Conservation (phyloP, 768 basidiomycete species). For the Nidula microcarpa region DNA sequence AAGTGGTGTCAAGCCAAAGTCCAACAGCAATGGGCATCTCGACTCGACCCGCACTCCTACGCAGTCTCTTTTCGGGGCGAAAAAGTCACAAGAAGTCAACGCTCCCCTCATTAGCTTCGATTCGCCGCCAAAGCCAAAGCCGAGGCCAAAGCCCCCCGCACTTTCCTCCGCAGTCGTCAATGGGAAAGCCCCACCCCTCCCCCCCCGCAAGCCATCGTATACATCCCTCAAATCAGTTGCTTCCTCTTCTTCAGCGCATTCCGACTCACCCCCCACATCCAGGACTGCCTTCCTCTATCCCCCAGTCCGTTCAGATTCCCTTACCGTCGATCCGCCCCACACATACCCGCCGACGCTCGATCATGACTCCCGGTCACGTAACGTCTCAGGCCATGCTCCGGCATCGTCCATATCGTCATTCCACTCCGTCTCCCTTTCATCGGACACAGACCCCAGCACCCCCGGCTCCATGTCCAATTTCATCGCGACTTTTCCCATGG, state of each 20-base stretch:
- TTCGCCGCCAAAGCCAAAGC: slow-evolving; percentile 37
- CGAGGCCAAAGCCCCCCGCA: slow-evolving; percentile 18
- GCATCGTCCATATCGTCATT: slow-evolving; percentile 80
- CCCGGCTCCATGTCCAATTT: slow-evolving; percentile 38
- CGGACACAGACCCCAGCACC: slow-evolving; percentile 46
- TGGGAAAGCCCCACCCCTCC: slow-evolving; percentile 50
- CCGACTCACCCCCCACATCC: slow-evolving; percentile 10
- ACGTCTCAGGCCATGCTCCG: slow-evolving; percentile 45
- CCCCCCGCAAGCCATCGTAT: slow-evolving; percentile 62
- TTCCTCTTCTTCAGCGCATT: slow-evolving; percentile 25
- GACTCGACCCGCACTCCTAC: slow-evolving; percentile 18
- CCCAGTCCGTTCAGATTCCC: slow-evolving; percentile 38
- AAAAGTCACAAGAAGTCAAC: slow-evolving; percentile 5
- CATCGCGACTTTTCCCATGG: slow-evolving; percentile 45
- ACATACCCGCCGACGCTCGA: slow-evolving; percentile 51
- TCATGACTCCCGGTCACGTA: slow-evolving; percentile 26
- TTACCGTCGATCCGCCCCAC: slow-evolving; percentile 54
- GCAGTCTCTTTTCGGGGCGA: slow-evolving; percentile 16
- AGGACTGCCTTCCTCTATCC: slow-evolving; percentile 23
- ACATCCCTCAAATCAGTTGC: slow-evolving; percentile 39
- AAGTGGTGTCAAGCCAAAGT: slow-evolving; percentile 10
- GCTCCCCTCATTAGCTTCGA: slow-evolving; percentile 57
- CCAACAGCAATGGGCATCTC: slow-evolving; percentile 6
- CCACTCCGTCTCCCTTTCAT: slow-evolving; percentile 79
- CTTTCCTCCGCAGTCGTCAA: slow-evolving; percentile 7